phyloP scores from a whole-genome alignment of 2,329 filamentous ascomycete genomes.

The Fusarium sp. region DNA sequence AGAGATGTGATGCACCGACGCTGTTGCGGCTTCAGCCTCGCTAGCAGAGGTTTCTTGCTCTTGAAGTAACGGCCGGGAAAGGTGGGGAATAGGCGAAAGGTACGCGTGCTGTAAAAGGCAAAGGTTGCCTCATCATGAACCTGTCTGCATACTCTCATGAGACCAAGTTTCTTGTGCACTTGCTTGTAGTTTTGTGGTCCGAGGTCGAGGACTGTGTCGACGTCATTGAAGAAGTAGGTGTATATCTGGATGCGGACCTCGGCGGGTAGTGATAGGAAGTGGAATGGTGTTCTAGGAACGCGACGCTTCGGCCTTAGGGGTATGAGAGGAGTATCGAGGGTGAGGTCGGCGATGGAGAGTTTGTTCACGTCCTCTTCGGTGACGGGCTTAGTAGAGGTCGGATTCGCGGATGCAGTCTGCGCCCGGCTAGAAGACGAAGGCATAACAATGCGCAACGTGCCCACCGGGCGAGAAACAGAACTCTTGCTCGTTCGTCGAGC shows the following conservation, averaged over 20 bases:
- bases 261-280: slow-evolving; percentile 74
- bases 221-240: slow-evolving; percentile 68
- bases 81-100: slow-evolving; percentile 76
- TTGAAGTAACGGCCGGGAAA: slow-evolving; percentile 76
- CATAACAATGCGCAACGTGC: slow-evolving; percentile 40
- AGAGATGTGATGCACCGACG: slow-evolving; percentile 71
- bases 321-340: slow-evolving; percentile 54
- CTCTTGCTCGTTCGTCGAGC: slow-evolving; percentile 41
- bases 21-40: slow-evolving; percentile 72
- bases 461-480: slow-evolving; percentile 27
- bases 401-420: slow-evolving; percentile 48
- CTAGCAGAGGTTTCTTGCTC: slow-evolving; percentile 77
- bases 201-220: slow-evolving; percentile 71
- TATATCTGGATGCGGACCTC: slow-evolving; percentile 80
- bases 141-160: slow-evolving; percentile 71
- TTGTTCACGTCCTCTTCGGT: slow-evolving; percentile 56
- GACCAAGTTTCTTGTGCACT: slow-evolving; percentile 68
- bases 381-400: slow-evolving; percentile 47
- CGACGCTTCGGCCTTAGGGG: slow-evolving; percentile 49
- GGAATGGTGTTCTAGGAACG: slow-evolving; percentile 63
- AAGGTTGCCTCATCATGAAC: slow-evolving; percentile 74
- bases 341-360: slow-evolving; percentile 58
- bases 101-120: slow-evolving; percentile 73
- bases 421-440: slow-evolving; percentile 7
- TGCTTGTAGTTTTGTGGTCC: slow-evolving; percentile 74